phyloP scores from a whole-genome alignment of 2,329 filamentous ascomycete species.

The Penicillium sp. region DNA sequence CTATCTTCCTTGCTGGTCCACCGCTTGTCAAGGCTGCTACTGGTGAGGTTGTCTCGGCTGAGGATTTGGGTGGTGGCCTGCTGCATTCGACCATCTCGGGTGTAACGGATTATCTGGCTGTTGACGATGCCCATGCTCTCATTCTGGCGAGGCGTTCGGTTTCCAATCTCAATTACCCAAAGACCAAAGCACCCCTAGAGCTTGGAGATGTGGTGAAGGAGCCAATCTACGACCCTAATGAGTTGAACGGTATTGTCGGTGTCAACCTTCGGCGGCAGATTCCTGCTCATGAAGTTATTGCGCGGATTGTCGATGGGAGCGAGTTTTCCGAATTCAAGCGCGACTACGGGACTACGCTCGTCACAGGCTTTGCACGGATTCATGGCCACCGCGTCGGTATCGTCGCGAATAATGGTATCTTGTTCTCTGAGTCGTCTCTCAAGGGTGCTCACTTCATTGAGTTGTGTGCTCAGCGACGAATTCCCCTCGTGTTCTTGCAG shows the following conservation, averaged over 20 bases:
- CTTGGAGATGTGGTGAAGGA: constrained; percentile 58
- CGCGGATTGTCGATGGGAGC: constrained; percentile 86
- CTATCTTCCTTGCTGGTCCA: constrained; percentile 93
- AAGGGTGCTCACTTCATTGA: constrained; percentile 98
- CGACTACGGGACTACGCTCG: constrained; percentile 82
- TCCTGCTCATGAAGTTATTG: constrained; percentile 85
- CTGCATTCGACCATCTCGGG: constrained; percentile 89
- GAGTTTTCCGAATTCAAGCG: constrained; percentile 94
- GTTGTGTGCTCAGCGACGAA: constrained; percentile 83
- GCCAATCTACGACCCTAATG: constrained; percentile 74
- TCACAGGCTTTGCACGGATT: constrained; percentile 88
- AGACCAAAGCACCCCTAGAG: constrained; percentile 38
- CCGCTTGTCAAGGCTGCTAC: constrained; percentile 95
- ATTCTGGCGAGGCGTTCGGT: constrained; percentile 81
- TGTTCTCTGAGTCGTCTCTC: constrained; percentile 83
- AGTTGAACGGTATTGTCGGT: constrained; percentile 84
- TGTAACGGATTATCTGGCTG: constrained; percentile 92
- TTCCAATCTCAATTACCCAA: constrained; percentile 85
- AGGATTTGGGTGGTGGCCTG: constrained; percentile 86
- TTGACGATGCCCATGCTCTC: constrained; percentile 89
- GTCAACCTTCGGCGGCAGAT: constrained; percentile 86
- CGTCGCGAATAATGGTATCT: constrained; percentile 91
- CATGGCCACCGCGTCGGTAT: constrained; percentile 91
- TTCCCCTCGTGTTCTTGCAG: constrained; percentile 90
- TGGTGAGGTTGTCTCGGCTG: constrained; percentile 84